Conservation (phyloP, 495 filamentous ascomycete species). For the Usnea hakonensis region DNA sequence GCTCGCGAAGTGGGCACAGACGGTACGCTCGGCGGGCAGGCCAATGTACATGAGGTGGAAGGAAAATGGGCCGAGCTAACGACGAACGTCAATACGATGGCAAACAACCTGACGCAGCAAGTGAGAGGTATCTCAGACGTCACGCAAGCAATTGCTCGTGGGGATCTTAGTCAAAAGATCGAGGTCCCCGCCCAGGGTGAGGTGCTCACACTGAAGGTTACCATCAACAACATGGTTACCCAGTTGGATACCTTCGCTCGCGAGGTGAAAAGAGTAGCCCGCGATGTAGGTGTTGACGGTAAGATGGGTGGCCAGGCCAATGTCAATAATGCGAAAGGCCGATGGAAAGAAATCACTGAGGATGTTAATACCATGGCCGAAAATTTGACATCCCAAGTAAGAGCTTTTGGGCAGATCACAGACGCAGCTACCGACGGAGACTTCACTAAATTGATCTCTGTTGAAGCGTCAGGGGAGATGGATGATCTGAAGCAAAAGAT, state of each 20-base stretch:
- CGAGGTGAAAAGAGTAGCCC: constrained; percentile 90
- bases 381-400: constrained; percentile 94
- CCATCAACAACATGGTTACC: constrained; percentile 99
- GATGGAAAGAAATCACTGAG: constrained; percentile 98
- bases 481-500: constrained; percentile 98
- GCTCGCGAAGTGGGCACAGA: constrained; percentile 97
- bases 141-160: constrained; percentile 91
- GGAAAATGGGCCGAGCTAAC: constrained; percentile 99
- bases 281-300: constrained; percentile 94
- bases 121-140: constrained; percentile 95
- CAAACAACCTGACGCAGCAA: constrained; percentile 87
- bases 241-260: constrained; percentile 94
- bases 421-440: constrained; percentile 95
- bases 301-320: constrained; percentile 99
- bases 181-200: constrained; percentile 94
- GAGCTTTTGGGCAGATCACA: constrained; percentile 95
- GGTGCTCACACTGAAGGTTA: constrained; percentile 87
- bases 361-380: constrained; percentile 99
- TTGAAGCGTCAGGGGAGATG: constrained; percentile 98
- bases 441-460: constrained; percentile 95
- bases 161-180: constrained; percentile 93
- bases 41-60: constrained; percentile 94
- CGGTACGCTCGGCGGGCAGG: constrained; percentile 90
- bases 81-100: constrained; percentile 84
- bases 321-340: constrained; percentile 83